These are phyloP conservation scores for Dendrobium huoshanense DNA, from an alignment of 106 monocot species.

Conservation along the genomic window DNA sequence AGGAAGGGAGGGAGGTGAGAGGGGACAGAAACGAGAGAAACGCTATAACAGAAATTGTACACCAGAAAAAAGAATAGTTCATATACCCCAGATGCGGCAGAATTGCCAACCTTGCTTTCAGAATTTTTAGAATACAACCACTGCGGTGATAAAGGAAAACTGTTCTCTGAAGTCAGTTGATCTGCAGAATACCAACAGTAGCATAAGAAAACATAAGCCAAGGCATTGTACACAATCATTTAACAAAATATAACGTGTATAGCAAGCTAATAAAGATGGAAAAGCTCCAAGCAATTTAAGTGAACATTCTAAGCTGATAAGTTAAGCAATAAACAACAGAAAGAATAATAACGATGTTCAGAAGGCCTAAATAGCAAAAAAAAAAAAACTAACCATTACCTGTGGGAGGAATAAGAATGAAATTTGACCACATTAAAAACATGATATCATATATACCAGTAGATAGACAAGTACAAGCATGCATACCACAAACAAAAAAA, in stretches of 20 bases:
- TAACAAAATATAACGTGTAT: not conserved
- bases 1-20: not conserved
- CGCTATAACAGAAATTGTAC: not conserved
- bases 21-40: not conserved
- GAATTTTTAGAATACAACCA: conserved; percentile 85
- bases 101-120: conserved; percentile 45
- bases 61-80: not conserved
- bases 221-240: not conserved
- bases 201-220: not conserved
- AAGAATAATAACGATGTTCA: not conserved
- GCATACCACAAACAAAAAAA: not conserved
- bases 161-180: conserved; percentile 60
- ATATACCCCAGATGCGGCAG: conserved; percentile 3
- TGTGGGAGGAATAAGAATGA: not conserved
- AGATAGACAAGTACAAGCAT: not conserved
- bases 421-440: not conserved
- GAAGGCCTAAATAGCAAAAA: not conserved
- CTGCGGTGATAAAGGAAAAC: conserved; percentile 88
- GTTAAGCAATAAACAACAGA: not conserved
- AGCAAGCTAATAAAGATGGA: not conserved
- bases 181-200: conserved; percentile 39
- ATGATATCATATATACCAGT: not conserved
- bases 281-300: not conserved
- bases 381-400: not conserved
- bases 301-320: not conserved